Base-by-base conservation (phyloP, 2,329 filamentous ascomycete genomes). In the Pseudocercospora fuligena region DNA sequence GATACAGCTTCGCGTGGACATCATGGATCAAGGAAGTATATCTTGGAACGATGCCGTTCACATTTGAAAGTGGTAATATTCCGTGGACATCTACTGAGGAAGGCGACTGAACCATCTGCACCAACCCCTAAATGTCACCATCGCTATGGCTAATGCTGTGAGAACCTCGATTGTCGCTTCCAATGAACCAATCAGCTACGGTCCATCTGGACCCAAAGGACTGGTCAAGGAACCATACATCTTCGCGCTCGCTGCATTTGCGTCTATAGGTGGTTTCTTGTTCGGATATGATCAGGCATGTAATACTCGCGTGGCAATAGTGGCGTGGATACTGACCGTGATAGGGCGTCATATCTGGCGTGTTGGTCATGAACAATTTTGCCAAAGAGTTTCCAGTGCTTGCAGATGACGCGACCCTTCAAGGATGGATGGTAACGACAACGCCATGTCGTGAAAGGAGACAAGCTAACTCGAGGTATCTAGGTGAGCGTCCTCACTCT, bases 181-280 rank as follows among this genome's bases (percentile, higher is more conserved):
- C 47, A 19, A 51, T 12, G 47, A 51, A 21, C 47, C 47, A 12
- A 51, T 51, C 47, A 51, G 47, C 47, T 51, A 51, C 33, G 53
- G 53, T 5, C 53, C 53, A 7, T 57, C 53, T 31, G 53, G 53
- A 12, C 25, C 31, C 5, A 57, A n/a, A 23, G 53, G 53, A 3
- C 27, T 57, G 9, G 53, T 36, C 25, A 57, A 57, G n/a, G 25
- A 57, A n/a, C 53, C 53, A n/a, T 36, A 57, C 53, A 57, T 57
- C n/a, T 36, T 57, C 27, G 53, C 53, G 5, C 21, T 57, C 14
- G 53, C 53, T 27, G 25, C 53, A 9, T 57, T 57, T n/a, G 53
- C 53, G 1, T 57, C 53, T 12, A 12, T 57, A 4, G 53, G 53
- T 23, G 53, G 53, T 5, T 57, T 57, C 31, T 14, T 57, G 2